phyloP scores from a whole-genome alignment of 2,329 filamentous ascomycete genomes.

The Exophiala spinifera region DNA sequence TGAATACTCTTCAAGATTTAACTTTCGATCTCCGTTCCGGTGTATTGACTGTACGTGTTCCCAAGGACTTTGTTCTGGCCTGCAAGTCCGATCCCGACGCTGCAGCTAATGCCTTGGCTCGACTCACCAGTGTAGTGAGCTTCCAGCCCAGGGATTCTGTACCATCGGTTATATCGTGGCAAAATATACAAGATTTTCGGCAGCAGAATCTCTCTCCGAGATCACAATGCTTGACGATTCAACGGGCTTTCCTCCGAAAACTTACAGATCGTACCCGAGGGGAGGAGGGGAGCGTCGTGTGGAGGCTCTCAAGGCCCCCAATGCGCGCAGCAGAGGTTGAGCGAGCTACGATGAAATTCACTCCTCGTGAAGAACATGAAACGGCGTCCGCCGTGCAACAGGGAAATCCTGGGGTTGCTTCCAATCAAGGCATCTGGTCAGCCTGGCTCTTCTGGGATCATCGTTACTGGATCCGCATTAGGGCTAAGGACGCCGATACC shows the following conservation, averaged over 20 bases:
- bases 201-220: conserved; percentile 1
- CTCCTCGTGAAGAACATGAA: not conserved
- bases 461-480: conserved; percentile 25
- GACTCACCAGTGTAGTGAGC: conserved; percentile 21
- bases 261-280: not conserved
- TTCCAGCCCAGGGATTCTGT: conserved; percentile 14
- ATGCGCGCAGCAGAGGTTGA: conserved; percentile 16
- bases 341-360: conserved; percentile 7
- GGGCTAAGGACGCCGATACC: not conserved
- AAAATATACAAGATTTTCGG: conserved; percentile 15
- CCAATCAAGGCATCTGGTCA: conserved; percentile 8
- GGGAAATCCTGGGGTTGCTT: not conserved
- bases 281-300: not conserved
- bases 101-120: conserved; percentile 18
- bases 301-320: conserved; percentile 21
- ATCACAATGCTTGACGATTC: conserved; percentile 4
- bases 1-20: conserved; percentile 7
- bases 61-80: conserved; percentile 3
- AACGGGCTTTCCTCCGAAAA: conserved; percentile 13
- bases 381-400: not conserved
- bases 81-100: conserved; percentile 13
- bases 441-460: conserved; percentile 24
- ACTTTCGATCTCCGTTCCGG: conserved; percentile 22
- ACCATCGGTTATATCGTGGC: conserved; percentile 15
- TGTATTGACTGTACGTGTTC: conserved; percentile 12